Conservation (phyloP, 345 rosid species). For the Noccaea bulbosa region DNA sequence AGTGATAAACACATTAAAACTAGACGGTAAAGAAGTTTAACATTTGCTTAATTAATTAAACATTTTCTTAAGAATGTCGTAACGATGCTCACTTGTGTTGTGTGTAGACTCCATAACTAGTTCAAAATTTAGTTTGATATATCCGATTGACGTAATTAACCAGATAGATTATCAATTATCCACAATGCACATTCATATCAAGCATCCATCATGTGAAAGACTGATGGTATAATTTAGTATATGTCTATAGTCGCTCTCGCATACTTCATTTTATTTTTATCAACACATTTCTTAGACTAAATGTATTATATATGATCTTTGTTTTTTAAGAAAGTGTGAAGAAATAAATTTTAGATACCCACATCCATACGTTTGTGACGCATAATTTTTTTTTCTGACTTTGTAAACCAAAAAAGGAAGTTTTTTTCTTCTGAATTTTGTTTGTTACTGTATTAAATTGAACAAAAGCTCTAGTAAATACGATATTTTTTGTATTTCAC, state of each 20-base stretch:
- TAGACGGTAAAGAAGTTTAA: no score
- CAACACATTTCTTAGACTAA: neutral
- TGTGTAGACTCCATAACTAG: neutral
- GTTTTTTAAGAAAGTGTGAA: conserved; percentile 16
- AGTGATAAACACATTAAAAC: no score
- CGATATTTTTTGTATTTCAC: no score
- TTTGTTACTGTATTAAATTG: neutral
- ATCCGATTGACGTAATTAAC: neutral
- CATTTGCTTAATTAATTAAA: no score
- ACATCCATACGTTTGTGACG: conserved; percentile 19
- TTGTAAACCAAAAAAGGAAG: neutral
- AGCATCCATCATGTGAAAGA: neutral
- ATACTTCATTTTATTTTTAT: neutral
- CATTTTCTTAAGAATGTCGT: no score
- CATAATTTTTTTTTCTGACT: neutral
- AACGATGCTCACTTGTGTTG: neutral
- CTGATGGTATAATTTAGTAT: neutral
- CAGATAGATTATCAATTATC: neutral
- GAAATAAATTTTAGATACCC: conserved; percentile 8
- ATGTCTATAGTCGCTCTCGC: neutral
- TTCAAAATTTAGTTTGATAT: neutral
- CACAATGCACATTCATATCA: neutral
- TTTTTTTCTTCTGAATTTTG: neutral
- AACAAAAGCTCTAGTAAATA: neutral
- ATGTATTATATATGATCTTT: conserved; percentile 13